These are phyloP conservation scores for Ambrosiella xylebori DNA, from an alignment of 2,329 filamentous ascomycete genomes.

Conservation along the genomic window DNA sequence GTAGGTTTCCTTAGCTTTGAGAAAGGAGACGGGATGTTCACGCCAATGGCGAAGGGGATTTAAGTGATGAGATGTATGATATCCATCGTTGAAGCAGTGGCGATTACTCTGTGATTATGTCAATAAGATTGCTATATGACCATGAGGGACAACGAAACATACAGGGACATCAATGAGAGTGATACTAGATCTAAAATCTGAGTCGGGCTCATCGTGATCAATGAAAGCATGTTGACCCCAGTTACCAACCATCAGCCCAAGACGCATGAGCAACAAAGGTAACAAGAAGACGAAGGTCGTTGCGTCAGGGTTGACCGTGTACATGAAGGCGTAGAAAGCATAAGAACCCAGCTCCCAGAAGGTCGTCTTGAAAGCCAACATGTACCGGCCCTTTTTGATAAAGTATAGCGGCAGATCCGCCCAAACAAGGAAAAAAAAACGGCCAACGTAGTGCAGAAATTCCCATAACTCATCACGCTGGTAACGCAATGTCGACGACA, in stretches of 20 bases:
- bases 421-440: slow-evolving; percentile 61
- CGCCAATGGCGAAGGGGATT: slow-evolving; percentile 69
- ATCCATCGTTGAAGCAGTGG: slow-evolving; percentile 69
- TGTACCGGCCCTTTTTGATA: slow-evolving; percentile 38
- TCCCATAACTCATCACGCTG: slow-evolving; percentile 50
- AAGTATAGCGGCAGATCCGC: slow-evolving; percentile 62
- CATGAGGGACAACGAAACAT: slow-evolving; percentile 21
- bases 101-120: slow-evolving; percentile 47
- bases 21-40: slow-evolving; percentile 57
- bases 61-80: slow-evolving; percentile 66
- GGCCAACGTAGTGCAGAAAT: slow-evolving; percentile 54
- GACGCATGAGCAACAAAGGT: slow-evolving; percentile 46
- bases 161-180: slow-evolving; percentile 64
- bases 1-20: slow-evolving; percentile 52
- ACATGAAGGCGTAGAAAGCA: slow-evolving; percentile 31
- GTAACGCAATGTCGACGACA: slow-evolving; percentile 57
- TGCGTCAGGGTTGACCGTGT: slow-evolving; percentile 33
- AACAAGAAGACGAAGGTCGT: slow-evolving; percentile 49
- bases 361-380: slow-evolving; percentile 35
- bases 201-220: slow-evolving; percentile 55
- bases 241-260: slow-evolving; percentile 66
- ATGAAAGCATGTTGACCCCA: slow-evolving; percentile 76
- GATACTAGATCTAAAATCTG: slow-evolving; percentile 63
- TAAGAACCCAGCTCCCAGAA: slow-evolving; percentile 47
- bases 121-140: slow-evolving; percentile 5